Conservation (phyloP, 139 green algal genomes). For the Chlorella sp. region DNA sequence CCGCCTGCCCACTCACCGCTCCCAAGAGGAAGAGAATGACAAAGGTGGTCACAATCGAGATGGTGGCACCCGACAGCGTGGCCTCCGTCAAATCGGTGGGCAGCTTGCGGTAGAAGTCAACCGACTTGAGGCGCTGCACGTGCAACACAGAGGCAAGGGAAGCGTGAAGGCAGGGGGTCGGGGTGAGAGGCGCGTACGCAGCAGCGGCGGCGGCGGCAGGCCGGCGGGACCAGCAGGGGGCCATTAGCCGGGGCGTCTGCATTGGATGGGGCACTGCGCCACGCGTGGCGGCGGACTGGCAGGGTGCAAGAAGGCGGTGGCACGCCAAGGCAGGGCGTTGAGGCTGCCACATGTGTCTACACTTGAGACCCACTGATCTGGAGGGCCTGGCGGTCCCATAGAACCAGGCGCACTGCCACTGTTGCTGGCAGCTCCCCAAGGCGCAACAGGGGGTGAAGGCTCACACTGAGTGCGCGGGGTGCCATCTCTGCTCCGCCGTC, state of each 20-base stretch:
- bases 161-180: neutral
- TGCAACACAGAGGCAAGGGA: neutral
- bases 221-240: too few species aligned
- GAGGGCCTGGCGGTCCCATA: too few species aligned
- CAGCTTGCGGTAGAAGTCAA: conserved; percentile 62
- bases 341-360: too few species aligned
- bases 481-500: neutral
- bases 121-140: conserved; percentile 44
- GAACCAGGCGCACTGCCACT: too few species aligned
- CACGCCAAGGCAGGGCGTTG: neutral
- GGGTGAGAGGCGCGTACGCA: neutral
- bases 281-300: too few species aligned
- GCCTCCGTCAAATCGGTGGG: conserved; percentile 94
- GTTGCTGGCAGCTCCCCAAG: too few species aligned
- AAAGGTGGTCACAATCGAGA: conserved; percentile 87
- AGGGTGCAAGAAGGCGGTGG: neutral
- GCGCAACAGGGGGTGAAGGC: neutral
- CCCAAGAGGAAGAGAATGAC: conserved; percentile 87
- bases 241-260: too few species aligned
- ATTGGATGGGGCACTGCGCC: too few species aligned
- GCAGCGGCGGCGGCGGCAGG: neutral
- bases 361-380: too few species aligned
- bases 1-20: conserved; percentile 61
- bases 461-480: neutral
- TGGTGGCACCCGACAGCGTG: conserved; percentile 86